phyloP scores from a whole-genome alignment of 2,329 filamentous ascomycete species.

The Exophiala sp. region DNA sequence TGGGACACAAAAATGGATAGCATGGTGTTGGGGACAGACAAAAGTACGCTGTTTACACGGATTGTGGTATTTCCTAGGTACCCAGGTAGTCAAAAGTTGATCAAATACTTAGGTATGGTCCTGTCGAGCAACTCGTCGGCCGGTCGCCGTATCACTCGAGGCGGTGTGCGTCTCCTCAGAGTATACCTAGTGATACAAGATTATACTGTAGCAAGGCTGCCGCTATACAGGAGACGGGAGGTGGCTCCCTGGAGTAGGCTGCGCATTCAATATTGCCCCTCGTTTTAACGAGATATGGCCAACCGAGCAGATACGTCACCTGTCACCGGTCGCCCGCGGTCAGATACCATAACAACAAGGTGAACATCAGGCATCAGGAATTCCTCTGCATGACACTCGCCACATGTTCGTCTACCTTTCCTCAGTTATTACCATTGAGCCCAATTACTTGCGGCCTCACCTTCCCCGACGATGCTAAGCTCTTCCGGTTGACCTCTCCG shows the following conservation, averaged over 20 bases:
- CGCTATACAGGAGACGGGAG: no score
- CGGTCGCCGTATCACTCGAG: no score
- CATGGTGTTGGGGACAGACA: slow-evolving; percentile 18
- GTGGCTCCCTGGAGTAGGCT: no score
- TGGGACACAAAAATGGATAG: slow-evolving; percentile 9
- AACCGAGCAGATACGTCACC: not conserved
- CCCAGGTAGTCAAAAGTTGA: slow-evolving; percentile 19
- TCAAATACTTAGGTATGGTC: not conserved
- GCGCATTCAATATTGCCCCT: slow-evolving; percentile 7
- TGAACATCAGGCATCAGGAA: slow-evolving; percentile 21
- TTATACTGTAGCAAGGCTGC: no score
- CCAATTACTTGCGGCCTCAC: not conserved
- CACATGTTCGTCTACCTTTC: not conserved
- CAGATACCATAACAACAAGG: not conserved
- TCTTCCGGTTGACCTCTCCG: not conserved
- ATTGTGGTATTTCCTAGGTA: not conserved
- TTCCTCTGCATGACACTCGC: slow-evolving; percentile 7
- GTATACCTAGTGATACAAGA: no score
- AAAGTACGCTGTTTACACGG: slow-evolving; percentile 3
- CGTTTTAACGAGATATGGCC: not conserved
- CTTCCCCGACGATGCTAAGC: slow-evolving; percentile 2
- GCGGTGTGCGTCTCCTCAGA: no score
- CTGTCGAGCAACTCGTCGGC: no score
- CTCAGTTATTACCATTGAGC: no score
- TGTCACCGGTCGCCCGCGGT: slow-evolving; percentile 1